A percentile compares a stretch with the other conserved stretches of the same genome.
Evolutionary conservation across 768 basidiomycete genomes (phyloP).

Genomic region (Xerocomellus dryophilus): DNA sequence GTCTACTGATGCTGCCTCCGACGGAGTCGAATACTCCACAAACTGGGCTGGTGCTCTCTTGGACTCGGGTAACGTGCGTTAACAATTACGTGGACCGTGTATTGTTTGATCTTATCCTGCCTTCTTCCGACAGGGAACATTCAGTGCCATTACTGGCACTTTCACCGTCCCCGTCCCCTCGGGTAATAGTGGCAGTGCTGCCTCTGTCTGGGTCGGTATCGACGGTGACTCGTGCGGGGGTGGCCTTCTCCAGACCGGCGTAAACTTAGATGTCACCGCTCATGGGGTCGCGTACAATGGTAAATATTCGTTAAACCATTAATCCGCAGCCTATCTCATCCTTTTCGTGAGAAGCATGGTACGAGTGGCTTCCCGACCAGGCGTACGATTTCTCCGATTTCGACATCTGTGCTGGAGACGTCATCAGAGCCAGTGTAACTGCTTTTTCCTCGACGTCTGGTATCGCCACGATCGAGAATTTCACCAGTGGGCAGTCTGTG

Average conservation of each 20-base stretch:
- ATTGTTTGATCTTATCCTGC: not conserved
- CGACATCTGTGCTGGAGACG: not conserved
- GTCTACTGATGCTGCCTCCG: not conserved
- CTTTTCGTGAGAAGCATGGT: conserved; percentile 4
- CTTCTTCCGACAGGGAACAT: conserved; percentile 2
- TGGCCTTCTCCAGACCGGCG: conserved; percentile 4
- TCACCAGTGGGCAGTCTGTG: not conserved
- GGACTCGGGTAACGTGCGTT: not conserved
- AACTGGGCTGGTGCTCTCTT: conserved; percentile 2
- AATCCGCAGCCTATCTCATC: not conserved
- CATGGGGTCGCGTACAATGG: not conserved
- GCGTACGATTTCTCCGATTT: not conserved
- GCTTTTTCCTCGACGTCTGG: not conserved
- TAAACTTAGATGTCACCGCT: not conserved
- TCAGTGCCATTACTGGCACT: conserved; percentile 1
- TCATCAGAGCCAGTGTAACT: not conserved
- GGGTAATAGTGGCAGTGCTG: not conserved
- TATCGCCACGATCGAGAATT: conserved; percentile 5
- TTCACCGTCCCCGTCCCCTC: not conserved
- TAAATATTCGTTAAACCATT: not conserved
- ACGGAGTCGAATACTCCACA: not conserved
- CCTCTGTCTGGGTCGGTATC: conserved; percentile 4
- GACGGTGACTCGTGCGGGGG: conserved; percentile 9
- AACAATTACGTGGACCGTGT: not conserved
- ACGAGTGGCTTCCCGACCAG: conserved; percentile 6